These are phyloP conservation scores for Zygnema cylindricum DNA, from an alignment of 139 green algal genomes.

Conservation along the genomic window DNA sequence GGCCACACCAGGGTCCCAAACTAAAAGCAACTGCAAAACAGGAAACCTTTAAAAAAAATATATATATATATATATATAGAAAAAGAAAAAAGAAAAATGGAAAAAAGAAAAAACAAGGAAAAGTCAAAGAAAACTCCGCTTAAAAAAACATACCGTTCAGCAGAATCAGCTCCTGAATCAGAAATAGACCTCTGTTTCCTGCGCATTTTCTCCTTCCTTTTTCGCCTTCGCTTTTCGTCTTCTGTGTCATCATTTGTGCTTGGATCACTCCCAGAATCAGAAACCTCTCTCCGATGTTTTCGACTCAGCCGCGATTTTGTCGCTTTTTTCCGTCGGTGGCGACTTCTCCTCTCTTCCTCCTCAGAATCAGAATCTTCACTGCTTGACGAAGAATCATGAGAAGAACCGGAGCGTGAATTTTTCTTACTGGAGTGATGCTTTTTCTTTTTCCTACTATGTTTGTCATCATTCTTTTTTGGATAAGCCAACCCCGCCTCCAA, in stretches of 20 bases:
- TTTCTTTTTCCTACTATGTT: neutral
- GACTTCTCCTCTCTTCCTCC: neutral
- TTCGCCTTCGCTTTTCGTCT: neutral
- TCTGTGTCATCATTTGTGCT: neutral
- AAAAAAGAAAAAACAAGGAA: too few relatives aligned
- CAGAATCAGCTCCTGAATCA: neutral
- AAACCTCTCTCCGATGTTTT: neutral
- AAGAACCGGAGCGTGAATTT: neutral
- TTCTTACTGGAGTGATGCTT: neutral
- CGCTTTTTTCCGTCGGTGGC: neutral
- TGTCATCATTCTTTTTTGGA: neutral
- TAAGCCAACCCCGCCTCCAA: neutral
- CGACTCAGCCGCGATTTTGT: neutral
- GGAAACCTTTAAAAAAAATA: too few relatives aligned
- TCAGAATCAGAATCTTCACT: neutral
- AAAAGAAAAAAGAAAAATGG: too few relatives aligned
- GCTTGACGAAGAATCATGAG: neutral
- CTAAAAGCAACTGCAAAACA: too few relatives aligned
- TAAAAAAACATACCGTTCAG: neutral
- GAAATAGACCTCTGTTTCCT: neutral
- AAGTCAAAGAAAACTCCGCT: too few relatives aligned
- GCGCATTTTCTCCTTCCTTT: neutral
- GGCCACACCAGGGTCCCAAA: too few relatives aligned
- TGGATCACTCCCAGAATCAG: neutral
- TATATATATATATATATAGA: too few relatives aligned